Evolutionary conservation across 306 rosid species (phyloP), one percentile per base, ranked within the genome.

Genomic region (Dalbergia oliveri): DNA sequence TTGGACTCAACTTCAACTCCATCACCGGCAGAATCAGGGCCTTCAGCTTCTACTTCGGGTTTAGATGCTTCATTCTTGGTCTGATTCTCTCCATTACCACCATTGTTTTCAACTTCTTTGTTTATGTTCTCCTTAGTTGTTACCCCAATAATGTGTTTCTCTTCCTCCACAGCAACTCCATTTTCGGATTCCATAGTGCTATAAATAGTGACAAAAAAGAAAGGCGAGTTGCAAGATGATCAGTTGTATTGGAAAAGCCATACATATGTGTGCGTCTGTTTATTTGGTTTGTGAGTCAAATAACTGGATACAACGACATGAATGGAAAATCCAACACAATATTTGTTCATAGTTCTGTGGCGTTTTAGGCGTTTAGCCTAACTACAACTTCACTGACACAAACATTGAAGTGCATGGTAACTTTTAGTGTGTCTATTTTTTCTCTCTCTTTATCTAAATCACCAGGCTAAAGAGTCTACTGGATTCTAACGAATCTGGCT

Each of bases 151-250:
- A 85, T 89, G 82, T 85, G 83, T 62, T 83, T 95, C 88, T 91
- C 93, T 13, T 93, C 98, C 89, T 90, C 93, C 86, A 87, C 76
- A 67, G 63, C 54, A 58, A 90, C 80, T 75, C 89, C 96, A 66
- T 80, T 90, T 73, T 88, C 89, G 65, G 94, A 87, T 78, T 95
- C 96, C 99, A 95, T 95, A 33, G 44, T 54, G 75, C 68, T 76
- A 73, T 34, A 75, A 66, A 66, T 19, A 77, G 68, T 72, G 51
- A 19, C 64, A 39, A 26, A 83, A 58, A 76, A 72, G 14, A 63
- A 23, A 9, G 50, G 15, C 5, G 2, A 63, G 75, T 62, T 73
- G 34, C 11, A 37, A 47, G 37, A 18, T 33, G 41, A 73, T 45
- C 69, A 72, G 41, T 37, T 37, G 41, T 5, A 5, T 37, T 0